Conservation (phyloP, 768 basidiomycete genomes). For the Vararia minispora region DNA sequence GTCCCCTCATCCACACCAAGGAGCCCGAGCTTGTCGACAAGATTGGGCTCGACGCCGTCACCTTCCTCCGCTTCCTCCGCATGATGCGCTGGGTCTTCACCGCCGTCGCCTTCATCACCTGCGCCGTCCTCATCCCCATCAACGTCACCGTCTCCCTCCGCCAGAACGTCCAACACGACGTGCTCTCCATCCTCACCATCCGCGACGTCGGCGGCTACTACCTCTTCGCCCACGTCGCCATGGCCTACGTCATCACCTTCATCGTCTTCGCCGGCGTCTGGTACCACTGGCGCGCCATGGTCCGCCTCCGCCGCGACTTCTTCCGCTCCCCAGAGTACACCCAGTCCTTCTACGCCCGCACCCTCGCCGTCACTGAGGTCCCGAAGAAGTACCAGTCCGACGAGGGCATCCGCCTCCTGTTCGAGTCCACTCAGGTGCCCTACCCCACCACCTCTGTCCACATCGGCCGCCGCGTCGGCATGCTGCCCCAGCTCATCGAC, state of each 20-base stretch:
- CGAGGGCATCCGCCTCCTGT: slow-evolving; percentile 68
- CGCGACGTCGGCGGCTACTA: slow-evolving; percentile 62
- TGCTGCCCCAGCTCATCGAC: slow-evolving; percentile 83
- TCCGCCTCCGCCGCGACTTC: slow-evolving; percentile 73
- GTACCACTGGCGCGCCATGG: slow-evolving; percentile 67
- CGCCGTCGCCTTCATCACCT: slow-evolving; percentile 49
- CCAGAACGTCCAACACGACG: slow-evolving; percentile 52
- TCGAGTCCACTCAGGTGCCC: slow-evolving; percentile 59
- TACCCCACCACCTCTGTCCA: slow-evolving; percentile 90
- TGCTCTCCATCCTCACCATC: slow-evolving; percentile 76
- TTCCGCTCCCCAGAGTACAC: slow-evolving; percentile 86
- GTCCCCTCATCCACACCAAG: slow-evolving; percentile 70
- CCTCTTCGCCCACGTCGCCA: slow-evolving; percentile 78
- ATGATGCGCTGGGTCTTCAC: slow-evolving; percentile 70
- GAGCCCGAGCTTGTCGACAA: slow-evolving; percentile 86
- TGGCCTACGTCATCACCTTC: slow-evolving; percentile 71
- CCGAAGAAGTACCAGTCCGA: slow-evolving; percentile 77
- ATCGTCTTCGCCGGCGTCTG: slow-evolving; percentile 64
- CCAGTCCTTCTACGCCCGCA: slow-evolving; percentile 87
- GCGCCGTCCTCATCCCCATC: slow-evolving; percentile 74
- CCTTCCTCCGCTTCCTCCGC: slow-evolving; percentile 85
- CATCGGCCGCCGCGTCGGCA: slow-evolving; percentile 78
- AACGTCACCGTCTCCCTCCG: slow-evolving; percentile 77
- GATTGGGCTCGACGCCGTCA: slow-evolving; percentile 86
- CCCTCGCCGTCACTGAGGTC: slow-evolving; percentile 72